Conservation (phyloP, 2,329 filamentous ascomycete species). For the Elsinoe perseae region DNA sequence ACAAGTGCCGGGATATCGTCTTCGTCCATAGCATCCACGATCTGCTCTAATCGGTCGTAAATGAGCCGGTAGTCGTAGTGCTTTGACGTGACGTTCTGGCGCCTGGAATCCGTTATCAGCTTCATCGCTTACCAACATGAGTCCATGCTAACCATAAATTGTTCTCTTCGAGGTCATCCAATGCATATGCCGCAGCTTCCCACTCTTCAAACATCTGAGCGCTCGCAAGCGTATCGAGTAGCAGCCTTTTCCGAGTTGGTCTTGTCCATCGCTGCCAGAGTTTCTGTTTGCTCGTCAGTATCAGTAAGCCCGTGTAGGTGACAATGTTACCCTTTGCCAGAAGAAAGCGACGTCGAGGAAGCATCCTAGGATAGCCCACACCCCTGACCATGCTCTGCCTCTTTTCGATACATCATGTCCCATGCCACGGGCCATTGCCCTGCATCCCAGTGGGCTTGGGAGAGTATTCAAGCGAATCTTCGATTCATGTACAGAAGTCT, state of each 20-base stretch:
- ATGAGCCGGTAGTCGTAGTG: slow-evolving; percentile 86
- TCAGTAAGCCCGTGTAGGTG: not conserved
- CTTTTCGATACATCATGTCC: not conserved
- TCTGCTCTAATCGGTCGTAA: slow-evolving; percentile 62
- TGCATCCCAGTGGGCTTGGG: not conserved
- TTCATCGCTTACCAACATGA: not conserved
- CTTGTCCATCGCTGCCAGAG: slow-evolving; percentile 59
- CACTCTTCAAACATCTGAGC: slow-evolving; percentile 74
- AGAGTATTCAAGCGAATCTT: no score
- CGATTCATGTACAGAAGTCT: no score
- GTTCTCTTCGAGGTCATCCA: slow-evolving; percentile 74
- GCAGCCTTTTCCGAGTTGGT: slow-evolving; percentile 56
- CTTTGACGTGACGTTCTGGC: slow-evolving; percentile 69
- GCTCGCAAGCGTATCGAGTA: slow-evolving; percentile 57
- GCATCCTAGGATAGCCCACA: not conserved
- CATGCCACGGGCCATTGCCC: not conserved
- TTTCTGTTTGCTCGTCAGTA: slow-evolving; percentile 44
- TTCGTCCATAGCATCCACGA: slow-evolving; percentile 60
- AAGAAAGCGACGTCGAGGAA: slow-evolving; percentile 3
- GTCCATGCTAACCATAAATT: slow-evolving; percentile 60
- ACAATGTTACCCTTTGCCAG: not conserved
- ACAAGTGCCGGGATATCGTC: slow-evolving; percentile 67
- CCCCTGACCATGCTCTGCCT: not conserved
- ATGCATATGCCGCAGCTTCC: slow-evolving; percentile 71
- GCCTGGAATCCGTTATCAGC: slow-evolving; percentile 44